Evolutionary conservation across 73 alveolate species (phyloP), one percentile per base, ranked within the genome.

Genomic region (Halteria grandinella): DNA sequence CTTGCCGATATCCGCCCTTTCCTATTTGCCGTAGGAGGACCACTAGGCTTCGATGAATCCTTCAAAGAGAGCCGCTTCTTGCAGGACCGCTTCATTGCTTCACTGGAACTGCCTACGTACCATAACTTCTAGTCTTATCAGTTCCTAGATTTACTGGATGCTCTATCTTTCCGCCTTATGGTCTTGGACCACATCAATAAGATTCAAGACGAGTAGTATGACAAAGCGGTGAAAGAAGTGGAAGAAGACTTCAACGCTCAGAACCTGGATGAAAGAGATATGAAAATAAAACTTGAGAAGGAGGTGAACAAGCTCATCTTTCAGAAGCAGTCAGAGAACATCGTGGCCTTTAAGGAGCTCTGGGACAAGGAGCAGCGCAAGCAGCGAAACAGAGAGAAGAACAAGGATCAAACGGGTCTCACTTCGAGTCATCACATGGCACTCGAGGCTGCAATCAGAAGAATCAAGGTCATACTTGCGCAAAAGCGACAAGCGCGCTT

Each of bases 281-380:
- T 66, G 6, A 44, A 66, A 47, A 44, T 7, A 11, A 29, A 21
- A 23, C 32, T 66, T 6, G 63, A 66, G 28, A 66, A 66, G 6
- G 80, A 66, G 15, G 47, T 66, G 12, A 66, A 66, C 47, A 66
- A 66, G n/a, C n/a, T n/a, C n/a, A n/a, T n/a, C n/a, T n/a, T n/a
- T n/a, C n/a, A n/a, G 49, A n/a, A n/a, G n/a, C n/a, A n/a, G n/a
- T n/a, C n/a, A n/a, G n/a, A n/a, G n/a, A n/a, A n/a, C n/a, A n/a
- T n/a, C n/a, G n/a, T n/a, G n/a, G n/a, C n/a, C n/a, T n/a, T n/a
- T n/a, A n/a, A n/a, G n/a, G n/a, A n/a, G n/a, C n/a, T n/a, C n/a
- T n/a, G n/a, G n/a, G n/a, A n/a, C n/a, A n/a, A n/a, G n/a, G n/a
- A n/a, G n/a, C n/a, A n/a, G n/a, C n/a, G n/a, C n/a, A n/a, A n/a